phyloP scores from a whole-genome alignment of 257 asterid species.

The Petrea volubilis region DNA sequence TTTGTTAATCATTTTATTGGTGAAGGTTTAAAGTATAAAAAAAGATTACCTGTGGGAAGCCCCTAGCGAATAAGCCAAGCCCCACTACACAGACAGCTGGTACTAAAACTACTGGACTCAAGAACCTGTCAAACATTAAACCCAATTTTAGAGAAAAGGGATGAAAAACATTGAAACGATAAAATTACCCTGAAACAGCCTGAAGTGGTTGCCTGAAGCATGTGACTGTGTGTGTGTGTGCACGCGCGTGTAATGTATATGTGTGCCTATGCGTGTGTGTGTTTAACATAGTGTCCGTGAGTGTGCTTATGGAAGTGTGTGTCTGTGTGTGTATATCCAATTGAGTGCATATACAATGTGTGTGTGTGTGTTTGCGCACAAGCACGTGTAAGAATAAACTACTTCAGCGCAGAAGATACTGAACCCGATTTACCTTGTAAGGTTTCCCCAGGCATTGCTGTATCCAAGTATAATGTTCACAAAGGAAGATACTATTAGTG shows the following conservation, averaged over 20 bases:
- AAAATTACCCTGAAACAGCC: background rate
- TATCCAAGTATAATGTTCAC: conserved; percentile 80
- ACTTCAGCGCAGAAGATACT: background rate
- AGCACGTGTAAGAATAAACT: too few relatives aligned
- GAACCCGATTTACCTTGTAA: conserved; percentile 56
- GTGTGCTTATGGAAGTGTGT: too few relatives aligned
- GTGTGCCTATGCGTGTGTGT: too few relatives aligned
- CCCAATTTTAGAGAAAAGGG: background rate
- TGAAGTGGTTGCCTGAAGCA: background rate
- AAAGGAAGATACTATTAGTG: conserved; percentile 85
- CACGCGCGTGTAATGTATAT: too few relatives aligned
- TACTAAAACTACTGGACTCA: conserved; percentile 80
- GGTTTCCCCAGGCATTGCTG: conserved; percentile 78
- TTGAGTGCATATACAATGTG: too few relatives aligned
- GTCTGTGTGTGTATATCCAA: too few relatives aligned
- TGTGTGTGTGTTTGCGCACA: too few relatives aligned
- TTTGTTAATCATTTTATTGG: background rate
- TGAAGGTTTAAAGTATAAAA: conserved; percentile 8
- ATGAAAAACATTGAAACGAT: background rate
- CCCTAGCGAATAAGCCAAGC: conserved; percentile 84
- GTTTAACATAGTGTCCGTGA: too few relatives aligned
- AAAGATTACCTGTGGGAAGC: conserved; percentile 73
- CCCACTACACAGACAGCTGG: conserved; percentile 87
- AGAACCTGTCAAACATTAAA: conserved; percentile 44
- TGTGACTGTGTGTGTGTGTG: too few relatives aligned